Conservation (phyloP, 176 grass and related monocot genomes). For the Avena eriantha region DNA sequence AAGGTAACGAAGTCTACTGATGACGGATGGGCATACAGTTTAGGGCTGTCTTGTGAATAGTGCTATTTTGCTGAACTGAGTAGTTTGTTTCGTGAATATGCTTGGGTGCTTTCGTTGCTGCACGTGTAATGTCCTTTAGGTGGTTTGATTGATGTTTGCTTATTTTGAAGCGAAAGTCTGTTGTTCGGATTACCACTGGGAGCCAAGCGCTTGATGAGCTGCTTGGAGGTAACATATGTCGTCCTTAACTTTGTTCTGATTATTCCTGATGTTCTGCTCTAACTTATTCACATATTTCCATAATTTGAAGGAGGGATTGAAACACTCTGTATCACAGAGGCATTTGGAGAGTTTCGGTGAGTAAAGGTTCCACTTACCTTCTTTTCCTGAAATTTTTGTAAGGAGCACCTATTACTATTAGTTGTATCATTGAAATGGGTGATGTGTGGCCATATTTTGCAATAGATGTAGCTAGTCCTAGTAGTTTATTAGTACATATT, state of each 20-base stretch:
- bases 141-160: conserved; percentile 22
- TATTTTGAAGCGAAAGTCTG: conserved; percentile 72
- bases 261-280: conserved; percentile 28
- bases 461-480: conserved; percentile 11
- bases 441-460: not conserved
- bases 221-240: conserved; percentile 72
- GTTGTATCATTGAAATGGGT: conserved; percentile 15
- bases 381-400: not conserved
- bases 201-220: conserved; percentile 87
- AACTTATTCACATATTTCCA: conserved; percentile 26
- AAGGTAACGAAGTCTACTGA: conserved; percentile 51
- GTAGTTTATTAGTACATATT: not conserved
- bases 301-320: conserved; percentile 83
- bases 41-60: conserved; percentile 2
- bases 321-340: conserved; percentile 91
- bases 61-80: not conserved
- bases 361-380: conserved; percentile 30
- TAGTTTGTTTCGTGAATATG: not conserved
- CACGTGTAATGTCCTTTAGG: not conserved
- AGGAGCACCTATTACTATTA: not conserved
- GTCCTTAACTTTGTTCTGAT: conserved; percentile 7
- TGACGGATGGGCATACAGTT: not conserved
- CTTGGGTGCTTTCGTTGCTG: conserved; percentile 19
- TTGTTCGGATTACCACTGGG: conserved; percentile 82
- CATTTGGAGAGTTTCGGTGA: conserved; percentile 90